Evolutionary conservation across 768 basidiomycete species (phyloP).

Genomic region (Royoungia palumana): DNA sequence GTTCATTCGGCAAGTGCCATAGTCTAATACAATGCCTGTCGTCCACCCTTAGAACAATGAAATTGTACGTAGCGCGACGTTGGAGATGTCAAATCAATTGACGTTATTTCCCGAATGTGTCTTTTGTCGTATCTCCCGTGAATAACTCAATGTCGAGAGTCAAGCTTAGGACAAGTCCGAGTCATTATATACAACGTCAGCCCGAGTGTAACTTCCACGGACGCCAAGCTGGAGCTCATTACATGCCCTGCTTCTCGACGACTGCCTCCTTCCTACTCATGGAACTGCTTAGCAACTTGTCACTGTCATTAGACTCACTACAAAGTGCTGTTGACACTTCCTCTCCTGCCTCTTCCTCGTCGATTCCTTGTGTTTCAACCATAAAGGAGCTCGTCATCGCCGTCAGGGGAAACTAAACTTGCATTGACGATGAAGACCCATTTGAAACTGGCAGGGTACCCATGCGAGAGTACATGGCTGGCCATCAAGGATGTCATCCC

Average conservation of each 20-base stretch:
- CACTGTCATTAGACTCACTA: no score
- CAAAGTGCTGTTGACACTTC: slow-evolving; percentile 28
- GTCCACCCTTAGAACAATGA: background rate
- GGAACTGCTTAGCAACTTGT: background rate
- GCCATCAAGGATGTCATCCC: slow-evolving; percentile 39
- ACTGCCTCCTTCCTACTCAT: background rate
- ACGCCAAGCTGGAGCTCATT: slow-evolving; percentile 1
- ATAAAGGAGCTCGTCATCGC: slow-evolving; percentile 54
- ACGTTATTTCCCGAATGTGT: no score
- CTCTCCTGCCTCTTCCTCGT: slow-evolving; percentile 49
- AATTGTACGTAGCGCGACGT: no score
- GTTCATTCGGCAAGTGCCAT: no score
- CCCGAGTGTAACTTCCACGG: no score
- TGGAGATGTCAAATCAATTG: no score
- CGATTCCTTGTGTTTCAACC: slow-evolving; percentile 60
- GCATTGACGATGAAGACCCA: slow-evolving; percentile 61
- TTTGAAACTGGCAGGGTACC: slow-evolving; percentile 56
- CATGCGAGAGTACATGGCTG: slow-evolving; percentile 41
- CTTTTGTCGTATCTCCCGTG: background rate
- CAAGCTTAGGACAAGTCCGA: no score
- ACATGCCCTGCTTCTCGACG: background rate
- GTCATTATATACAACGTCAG: background rate
- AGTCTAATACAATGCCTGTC: background rate
- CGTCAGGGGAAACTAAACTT: slow-evolving; percentile 48
- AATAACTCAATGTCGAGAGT: no score